These are phyloP conservation scores for Neurospora sublineolata DNA, from an alignment of 495 filamentous ascomycete species.

Conservation along the genomic window DNA sequence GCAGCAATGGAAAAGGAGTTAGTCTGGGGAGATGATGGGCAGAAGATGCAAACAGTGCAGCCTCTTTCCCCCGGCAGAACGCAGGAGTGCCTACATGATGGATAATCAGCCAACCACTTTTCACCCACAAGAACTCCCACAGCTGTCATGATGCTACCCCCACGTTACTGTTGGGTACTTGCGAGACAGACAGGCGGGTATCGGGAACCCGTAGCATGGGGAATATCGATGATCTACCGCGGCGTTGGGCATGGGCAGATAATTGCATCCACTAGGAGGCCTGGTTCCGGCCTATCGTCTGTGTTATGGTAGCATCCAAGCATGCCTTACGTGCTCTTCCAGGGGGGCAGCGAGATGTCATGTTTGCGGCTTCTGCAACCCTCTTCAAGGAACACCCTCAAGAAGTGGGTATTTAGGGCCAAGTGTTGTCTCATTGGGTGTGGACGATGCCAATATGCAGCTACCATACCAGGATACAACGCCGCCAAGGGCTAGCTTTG, in stretches of 20 bases:
- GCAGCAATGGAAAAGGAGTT: neutral
- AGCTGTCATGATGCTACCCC: neutral
- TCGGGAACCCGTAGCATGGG: neutral
- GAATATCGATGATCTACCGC: neutral
- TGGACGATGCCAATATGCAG: neutral
- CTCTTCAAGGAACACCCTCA: neutral
- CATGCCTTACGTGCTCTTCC: neutral
- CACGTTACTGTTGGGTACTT: neutral
- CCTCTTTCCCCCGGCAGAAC: neutral
- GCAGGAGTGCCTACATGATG: neutral
- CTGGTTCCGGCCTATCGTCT: neutral
- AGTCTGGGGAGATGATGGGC: neutral
- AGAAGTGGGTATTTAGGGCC: neutral
- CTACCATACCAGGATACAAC: neutral
- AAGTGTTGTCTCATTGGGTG: neutral
- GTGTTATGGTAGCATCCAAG: neutral
- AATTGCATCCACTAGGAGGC: neutral
- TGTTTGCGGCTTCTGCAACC: neutral
- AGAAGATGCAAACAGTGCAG: neutral
- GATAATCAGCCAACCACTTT: neutral
- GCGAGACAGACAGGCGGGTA: neutral
- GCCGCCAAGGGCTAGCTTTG: too few species aligned
- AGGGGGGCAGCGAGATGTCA: neutral
- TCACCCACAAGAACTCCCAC: neutral
- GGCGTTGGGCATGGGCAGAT: neutral